Evolutionary conservation across 2,329 filamentous ascomycete species (phyloP), one percentile per base, ranked within the genome.

Genomic region (Cladosporium halotolerans): DNA sequence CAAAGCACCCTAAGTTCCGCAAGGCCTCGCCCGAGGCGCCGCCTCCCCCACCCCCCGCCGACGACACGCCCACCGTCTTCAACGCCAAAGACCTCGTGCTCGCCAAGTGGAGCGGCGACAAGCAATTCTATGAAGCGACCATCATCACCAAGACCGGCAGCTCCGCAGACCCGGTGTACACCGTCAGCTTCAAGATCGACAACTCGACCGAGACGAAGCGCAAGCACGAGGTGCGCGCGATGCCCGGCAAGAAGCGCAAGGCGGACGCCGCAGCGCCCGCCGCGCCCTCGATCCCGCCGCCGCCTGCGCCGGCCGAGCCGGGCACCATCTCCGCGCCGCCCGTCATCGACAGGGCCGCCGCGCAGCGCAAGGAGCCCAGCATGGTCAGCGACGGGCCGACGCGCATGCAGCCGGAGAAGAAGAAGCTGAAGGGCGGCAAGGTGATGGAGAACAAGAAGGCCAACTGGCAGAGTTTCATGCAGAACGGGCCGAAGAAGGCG

Each of bases 81-180:
- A 82, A 86, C 54, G 88, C 96, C 60, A 96, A 96, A 68, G 93
- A 99, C 65, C 87, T 78, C 32, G 88, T 96, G 51, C 78, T 93
- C 70, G 93, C 92, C 44, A 91, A 92, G 72, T 99, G 91, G 89
- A 87, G 89, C 9, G 90, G 89, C 52, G 93, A 99, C 71, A 89
- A 88, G 66, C 81, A 81, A 19, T 96, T 91, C 73, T 97, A 97
- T 73, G 86, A 89, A 43, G 93, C 91, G 40, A 85, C 89, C 64
- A 95, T 99, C 70, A 92, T 89, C 48, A 91, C 88, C 49, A 91
- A 96, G 63, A 96, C 92, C 18, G 93, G 93, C 55, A 96, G 90
- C 8, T 85, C 86, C n/a, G 87, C 84, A 41, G 88, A 89, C 49
- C 92, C 91, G 34, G 88, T 96, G 58, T 99, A 96, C 70, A 86